Evolutionary conservation across 495 filamentous ascomycete genomes (phyloP), one percentile per base, ranked within the genome.

Genomic region (Xylaria intraflava): DNA sequence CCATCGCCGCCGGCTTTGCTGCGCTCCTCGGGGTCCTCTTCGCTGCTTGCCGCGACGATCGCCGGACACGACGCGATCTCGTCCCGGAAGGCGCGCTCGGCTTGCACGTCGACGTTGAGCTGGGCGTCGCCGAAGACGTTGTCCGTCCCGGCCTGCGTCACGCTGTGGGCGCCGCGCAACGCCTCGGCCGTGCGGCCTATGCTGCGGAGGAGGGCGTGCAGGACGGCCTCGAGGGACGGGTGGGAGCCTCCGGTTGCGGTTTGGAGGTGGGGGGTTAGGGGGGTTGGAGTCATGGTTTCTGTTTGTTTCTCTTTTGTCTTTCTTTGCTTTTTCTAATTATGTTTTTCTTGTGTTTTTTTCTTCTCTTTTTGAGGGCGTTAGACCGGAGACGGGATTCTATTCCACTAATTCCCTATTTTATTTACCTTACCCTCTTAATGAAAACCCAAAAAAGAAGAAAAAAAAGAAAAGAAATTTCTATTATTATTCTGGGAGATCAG

Each of bases 81-180:
- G 0, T 49, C 39, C 46, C 77, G 69, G 41, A 81, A 68, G 54
- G 65, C 53, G 16, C 65, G 49, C 55, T 81, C 77, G n/a, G 74
- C 69, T 1, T 70, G 16, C 10, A 81, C 69, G 53, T 81, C 78
- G 46, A 81, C 75, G 60, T 81, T 81, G 40, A 81, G 68, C 57
- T 81, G 78, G 58, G 74, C 72, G 53, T 81, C 78, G 29, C 77
- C 78, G 46, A 79, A 79, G 11, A 64, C 60, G 54, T 81, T 81
- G 23, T 71, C 67, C 2, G 72, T 70, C 6, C 75, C 75, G 2
- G 69, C 70, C 1, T 61, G 69, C 38, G 70, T 62, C 44, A 79
- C 68, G 36, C 67, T 49, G 22, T 74, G 70, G 12, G 72, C 60
- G 35, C 44, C 43, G n/a, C 65, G 72, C 1, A 78, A 65, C 23